These are phyloP conservation scores for Leucocoprinus birnbaumii DNA, from an alignment of 768 basidiomycete species.

Conservation along the genomic window DNA sequence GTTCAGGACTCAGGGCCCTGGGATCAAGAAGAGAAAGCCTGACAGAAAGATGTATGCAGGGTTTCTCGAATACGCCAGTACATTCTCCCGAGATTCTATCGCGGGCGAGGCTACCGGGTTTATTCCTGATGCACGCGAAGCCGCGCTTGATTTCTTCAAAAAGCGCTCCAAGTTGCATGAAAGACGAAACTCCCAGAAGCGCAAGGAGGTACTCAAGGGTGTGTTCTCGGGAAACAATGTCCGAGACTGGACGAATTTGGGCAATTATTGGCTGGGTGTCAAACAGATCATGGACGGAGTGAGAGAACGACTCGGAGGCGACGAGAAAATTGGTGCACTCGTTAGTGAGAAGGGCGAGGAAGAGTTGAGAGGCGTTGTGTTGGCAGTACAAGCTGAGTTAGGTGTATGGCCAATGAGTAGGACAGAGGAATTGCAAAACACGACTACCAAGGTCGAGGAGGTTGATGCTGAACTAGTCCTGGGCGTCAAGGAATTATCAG, in stretches of 20 bases:
- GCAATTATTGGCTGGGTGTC: slow-evolving; percentile 39
- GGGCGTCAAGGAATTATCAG: not conserved
- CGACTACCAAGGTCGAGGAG: not conserved
- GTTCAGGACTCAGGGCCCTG: slow-evolving; percentile 32
- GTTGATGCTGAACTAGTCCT: not conserved
- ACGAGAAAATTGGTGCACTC: slow-evolving; percentile 36
- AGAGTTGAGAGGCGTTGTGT: slow-evolving; percentile 33
- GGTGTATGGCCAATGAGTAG: slow-evolving; percentile 12
- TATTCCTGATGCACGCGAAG: slow-evolving; percentile 27
- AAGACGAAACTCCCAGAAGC: slow-evolving; percentile 23
- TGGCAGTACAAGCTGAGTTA: slow-evolving; percentile 32
- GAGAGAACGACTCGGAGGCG: slow-evolving; percentile 43
- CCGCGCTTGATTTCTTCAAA: slow-evolving; percentile 50
- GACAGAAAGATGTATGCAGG: slow-evolving; percentile 57
- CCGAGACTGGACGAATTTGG: slow-evolving; percentile 51
- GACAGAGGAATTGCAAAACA: not conserved
- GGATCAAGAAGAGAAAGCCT: slow-evolving; percentile 39
- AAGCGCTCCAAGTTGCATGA: slow-evolving; percentile 48
- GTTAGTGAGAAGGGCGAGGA: slow-evolving; percentile 36
- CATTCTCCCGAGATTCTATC: slow-evolving; percentile 1
- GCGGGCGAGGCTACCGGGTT: not conserved
- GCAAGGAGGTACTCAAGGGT: slow-evolving; percentile 33
- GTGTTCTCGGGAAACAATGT: slow-evolving; percentile 49
- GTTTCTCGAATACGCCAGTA: slow-evolving; percentile 49
- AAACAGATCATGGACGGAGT: slow-evolving; percentile 53